Conservation (phyloP, 1,284 basidiomycete genomes). For the Naganishia albida region DNA sequence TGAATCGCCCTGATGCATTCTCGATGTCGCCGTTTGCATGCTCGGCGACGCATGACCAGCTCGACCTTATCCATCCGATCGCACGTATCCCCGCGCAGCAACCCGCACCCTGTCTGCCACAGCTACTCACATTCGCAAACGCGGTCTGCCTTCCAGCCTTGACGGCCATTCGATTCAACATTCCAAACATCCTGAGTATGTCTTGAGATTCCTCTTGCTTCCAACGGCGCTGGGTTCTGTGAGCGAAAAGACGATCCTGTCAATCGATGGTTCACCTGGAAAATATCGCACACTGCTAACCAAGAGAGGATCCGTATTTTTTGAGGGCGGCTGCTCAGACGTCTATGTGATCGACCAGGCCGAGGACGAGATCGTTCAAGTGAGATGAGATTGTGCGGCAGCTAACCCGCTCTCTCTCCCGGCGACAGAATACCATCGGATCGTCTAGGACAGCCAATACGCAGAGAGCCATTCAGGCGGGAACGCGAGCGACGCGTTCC, state of each 20-base stretch:
- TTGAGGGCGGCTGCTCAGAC: background rate
- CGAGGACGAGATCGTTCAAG: background rate
- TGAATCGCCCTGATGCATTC: background rate
- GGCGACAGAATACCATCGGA: background rate
- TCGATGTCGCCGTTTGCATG: background rate
- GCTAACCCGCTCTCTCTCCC: background rate
- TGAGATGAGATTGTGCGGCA: constrained; percentile 12
- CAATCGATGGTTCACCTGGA: background rate
- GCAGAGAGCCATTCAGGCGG: background rate
- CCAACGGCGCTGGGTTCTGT: constrained; percentile 14
- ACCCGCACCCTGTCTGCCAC: background rate
- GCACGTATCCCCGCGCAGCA: background rate
- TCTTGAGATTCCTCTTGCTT: constrained; percentile 5
- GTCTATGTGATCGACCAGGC: background rate
- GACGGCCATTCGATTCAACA: constrained; percentile 30
- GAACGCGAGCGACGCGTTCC: constrained; percentile 1
- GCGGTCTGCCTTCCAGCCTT: constrained; percentile 29
- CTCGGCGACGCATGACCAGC: background rate
- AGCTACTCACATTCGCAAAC: constrained; percentile 22
- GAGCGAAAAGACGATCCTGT: background rate
- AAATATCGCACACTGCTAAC: constrained; percentile 6
- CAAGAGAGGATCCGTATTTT: background rate
- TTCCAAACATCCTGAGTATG: constrained; percentile 23
- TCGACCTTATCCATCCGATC: background rate
- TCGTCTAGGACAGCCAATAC: background rate